Evolutionary conservation across 768 basidiomycete species (phyloP).

Genomic region (Phanerodontia chrysosporium): DNA sequence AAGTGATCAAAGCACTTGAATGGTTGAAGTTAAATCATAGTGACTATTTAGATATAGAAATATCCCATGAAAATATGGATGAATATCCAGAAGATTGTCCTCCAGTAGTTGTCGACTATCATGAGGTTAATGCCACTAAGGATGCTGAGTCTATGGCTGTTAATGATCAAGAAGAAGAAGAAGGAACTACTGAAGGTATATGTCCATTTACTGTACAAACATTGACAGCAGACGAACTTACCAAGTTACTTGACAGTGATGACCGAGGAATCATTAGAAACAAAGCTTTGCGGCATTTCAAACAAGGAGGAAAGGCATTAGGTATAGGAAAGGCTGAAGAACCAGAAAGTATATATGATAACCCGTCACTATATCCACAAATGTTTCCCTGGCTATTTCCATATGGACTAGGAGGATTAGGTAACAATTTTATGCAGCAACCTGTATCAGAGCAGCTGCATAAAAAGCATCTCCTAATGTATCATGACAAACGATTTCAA

Average conservation of each 20-base stretch:
- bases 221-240: conserved; percentile 22
- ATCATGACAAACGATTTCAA: conserved; percentile 20
- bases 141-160: conserved; percentile 13
- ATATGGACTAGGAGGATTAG: conserved; percentile 33
- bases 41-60: conserved; percentile 13
- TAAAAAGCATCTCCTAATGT: conserved; percentile 10
- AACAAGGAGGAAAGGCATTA: conserved; percentile 23
- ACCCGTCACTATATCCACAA: conserved; percentile 30
- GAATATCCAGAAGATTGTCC: conserved; percentile 18
- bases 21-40: conserved; percentile 17
- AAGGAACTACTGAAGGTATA: conserved; percentile 25
- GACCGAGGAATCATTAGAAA: conserved; percentile 16
- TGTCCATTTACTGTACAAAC: conserved; percentile 27
- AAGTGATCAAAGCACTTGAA: conserved; percentile 9
- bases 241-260: conserved; percentile 11
- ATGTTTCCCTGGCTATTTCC: conserved; percentile 40
- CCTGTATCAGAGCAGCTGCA: not conserved
- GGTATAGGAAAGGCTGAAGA: conserved; percentile 23
- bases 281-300: conserved; percentile 25
- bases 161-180: conserved; percentile 25
- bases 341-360: conserved; percentile 28
- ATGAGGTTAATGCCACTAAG: not conserved
- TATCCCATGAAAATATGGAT: conserved; percentile 16
- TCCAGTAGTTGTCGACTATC: conserved; percentile 16
- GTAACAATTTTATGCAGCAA: conserved; percentile 7